Percentiles rank a stretch among this genome's conserved stretches.
Evolutionary conservation across 768 basidiomycete species (phyloP).

Genomic region (Agrocybe chaxingu): DNA sequence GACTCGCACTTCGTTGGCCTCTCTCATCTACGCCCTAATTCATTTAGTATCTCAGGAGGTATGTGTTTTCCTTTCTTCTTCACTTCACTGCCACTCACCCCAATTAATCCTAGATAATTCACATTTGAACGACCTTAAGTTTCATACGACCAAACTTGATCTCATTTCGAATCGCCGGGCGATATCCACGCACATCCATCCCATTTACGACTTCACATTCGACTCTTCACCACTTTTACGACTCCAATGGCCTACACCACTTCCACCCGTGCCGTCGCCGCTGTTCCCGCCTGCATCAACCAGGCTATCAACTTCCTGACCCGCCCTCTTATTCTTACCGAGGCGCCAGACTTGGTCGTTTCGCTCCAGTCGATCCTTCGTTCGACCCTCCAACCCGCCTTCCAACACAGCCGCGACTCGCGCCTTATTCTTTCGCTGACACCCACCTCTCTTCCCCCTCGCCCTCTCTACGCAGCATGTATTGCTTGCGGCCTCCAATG

Average conservation of each 20-base stretch:
- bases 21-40: conserved; percentile 1
- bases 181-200: conserved; percentile 8
- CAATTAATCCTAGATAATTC: conserved; percentile 1
- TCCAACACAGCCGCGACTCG: conserved; percentile 13
- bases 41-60: conserved; percentile 12
- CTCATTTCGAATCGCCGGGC: conserved; percentile 16
- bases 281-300: conserved; percentile 20
- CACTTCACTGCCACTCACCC: background rate
- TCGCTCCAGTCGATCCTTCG: conserved; percentile 28
- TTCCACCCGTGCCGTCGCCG: conserved; percentile 4
- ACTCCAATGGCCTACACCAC: conserved; percentile 10
- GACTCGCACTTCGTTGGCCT: conserved; percentile 8
- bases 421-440: conserved; percentile 26
- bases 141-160: background rate
- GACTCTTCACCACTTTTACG: conserved; percentile 5
- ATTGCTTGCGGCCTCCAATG: conserved; percentile 29
- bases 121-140: background rate
- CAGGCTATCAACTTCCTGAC: conserved; percentile 35
- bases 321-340: conserved; percentile 27
- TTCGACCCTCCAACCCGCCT: conserved; percentile 23
- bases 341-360: conserved; percentile 19
- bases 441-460: conserved; percentile 28
- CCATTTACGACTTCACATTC: conserved; percentile 6
- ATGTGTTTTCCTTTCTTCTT: background rate
- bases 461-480: conserved; percentile 32